Conservation (phyloP, 2,329 filamentous ascomycete genomes). For the Cladobotryum mycophilum region DNA sequence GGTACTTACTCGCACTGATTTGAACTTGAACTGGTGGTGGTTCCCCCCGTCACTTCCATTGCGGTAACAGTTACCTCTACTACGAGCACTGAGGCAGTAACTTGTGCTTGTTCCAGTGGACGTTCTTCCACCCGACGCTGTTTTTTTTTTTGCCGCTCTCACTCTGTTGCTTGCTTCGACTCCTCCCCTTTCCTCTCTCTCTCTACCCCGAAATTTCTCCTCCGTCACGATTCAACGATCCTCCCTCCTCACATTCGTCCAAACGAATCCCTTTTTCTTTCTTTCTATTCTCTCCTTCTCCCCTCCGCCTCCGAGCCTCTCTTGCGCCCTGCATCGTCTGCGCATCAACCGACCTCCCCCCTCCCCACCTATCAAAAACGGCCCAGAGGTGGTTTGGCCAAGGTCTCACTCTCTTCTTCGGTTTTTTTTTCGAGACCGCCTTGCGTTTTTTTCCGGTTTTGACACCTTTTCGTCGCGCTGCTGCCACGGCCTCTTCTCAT, state of each 20-base stretch:
- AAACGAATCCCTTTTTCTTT: not conserved
- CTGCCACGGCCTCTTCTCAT: constrained; percentile 2
- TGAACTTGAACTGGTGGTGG: no score
- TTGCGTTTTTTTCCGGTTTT: not conserved
- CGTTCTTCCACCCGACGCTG: not conserved
- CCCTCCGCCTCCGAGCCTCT: not conserved
- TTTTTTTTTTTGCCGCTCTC: constrained; percentile 1
- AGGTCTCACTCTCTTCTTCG: constrained; percentile 9
- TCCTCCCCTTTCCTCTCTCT: not conserved
- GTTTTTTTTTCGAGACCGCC: not conserved
- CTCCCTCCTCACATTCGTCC: not conserved
- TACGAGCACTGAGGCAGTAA: no score
- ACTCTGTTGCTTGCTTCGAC: constrained; percentile 3
- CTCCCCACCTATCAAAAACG: constrained; percentile 2
- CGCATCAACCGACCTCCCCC: constrained; percentile 1
- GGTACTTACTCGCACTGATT: no score
- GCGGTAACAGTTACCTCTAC: no score
- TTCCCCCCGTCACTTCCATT: no score
- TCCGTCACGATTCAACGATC: not conserved
- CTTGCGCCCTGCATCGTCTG: not conserved
- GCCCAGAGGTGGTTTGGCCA: constrained; percentile 9
- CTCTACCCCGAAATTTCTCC: constrained; percentile 4
- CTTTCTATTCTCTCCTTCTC: not conserved
- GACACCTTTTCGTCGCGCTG: not conserved
- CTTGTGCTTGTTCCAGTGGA: no score